Evolutionary conservation across 2,329 filamentous ascomycete genomes (phyloP).

Genomic region (Colletotrichum viniferum): DNA sequence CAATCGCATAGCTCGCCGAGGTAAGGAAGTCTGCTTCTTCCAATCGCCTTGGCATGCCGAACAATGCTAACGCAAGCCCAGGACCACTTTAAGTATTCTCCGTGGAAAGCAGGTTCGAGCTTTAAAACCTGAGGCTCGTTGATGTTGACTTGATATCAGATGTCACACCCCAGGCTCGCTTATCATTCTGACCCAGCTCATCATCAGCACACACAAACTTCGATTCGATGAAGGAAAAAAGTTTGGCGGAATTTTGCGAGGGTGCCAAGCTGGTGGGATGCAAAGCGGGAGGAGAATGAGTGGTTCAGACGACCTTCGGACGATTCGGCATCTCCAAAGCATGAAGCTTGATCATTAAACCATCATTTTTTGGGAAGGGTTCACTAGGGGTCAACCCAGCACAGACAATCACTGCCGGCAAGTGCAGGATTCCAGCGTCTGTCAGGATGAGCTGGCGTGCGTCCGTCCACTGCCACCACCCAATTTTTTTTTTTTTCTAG

Average conservation of each 20-base stretch:
- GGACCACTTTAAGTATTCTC: background rate
- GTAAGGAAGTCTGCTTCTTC: background rate
- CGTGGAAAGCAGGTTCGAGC: background rate
- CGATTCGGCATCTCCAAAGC: background rate
- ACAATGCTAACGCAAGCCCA: background rate
- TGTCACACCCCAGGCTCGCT: background rate
- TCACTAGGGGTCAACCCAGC: background rate
- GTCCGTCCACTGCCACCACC: slow-evolving; percentile 1
- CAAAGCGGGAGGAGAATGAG: background rate
- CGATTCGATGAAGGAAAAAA: background rate
- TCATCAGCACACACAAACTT: background rate
- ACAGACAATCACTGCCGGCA: background rate
- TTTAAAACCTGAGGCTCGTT: background rate
- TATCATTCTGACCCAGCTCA: background rate
- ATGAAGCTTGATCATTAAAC: slow-evolving; percentile 7
- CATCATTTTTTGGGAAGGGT: background rate
- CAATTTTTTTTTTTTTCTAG: background rate
- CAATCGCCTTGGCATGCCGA: background rate
- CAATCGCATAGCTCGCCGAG: background rate
- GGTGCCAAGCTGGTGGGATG: background rate
- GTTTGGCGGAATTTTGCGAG: background rate
- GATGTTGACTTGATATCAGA: background rate
- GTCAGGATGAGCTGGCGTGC: slow-evolving; percentile 11
- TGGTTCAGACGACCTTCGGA: slow-evolving; percentile 18
- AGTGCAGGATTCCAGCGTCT: background rate